Conservation (phyloP, 768 basidiomycete genomes). For the Rhodotorula paludigena region DNA sequence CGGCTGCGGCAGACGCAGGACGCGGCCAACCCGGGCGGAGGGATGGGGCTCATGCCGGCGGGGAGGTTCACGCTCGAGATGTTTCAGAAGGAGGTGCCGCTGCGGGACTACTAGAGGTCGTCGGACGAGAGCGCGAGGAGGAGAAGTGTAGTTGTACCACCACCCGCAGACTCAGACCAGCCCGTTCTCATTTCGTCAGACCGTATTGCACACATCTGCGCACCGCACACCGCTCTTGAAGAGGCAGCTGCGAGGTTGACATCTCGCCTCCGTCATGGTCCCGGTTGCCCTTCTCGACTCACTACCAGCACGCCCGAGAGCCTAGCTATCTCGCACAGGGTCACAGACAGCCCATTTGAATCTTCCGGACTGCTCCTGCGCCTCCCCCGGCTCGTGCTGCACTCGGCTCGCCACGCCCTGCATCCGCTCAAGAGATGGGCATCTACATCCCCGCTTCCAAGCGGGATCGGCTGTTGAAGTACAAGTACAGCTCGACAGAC, state of each 20-base stretch:
- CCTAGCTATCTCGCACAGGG: no score
- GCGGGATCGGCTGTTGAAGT: conserved; percentile 37
- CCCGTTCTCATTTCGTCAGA: no score
- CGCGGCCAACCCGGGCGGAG: conserved; percentile 16
- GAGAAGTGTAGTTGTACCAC: no score
- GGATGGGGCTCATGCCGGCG: conserved; percentile 20
- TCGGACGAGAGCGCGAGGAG: no score
- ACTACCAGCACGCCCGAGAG: no score
- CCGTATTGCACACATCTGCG: no score
- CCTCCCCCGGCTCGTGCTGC: neutral
- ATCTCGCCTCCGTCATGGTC: no score
- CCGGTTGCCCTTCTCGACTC: no score
- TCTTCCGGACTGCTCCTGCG: neutral
- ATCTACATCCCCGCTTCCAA: conserved; percentile 36
- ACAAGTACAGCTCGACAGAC: conserved; percentile 38
- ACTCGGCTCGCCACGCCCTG: neutral
- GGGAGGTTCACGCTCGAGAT: conserved; percentile 23
- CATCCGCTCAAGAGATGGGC: conserved; percentile 13
- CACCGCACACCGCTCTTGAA: no score
- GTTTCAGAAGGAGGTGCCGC: conserved; percentile 19
- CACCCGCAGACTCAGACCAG: no score
- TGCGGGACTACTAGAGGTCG: conserved; percentile 13
- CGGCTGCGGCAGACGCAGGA: conserved; percentile 12
- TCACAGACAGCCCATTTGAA: neutral
- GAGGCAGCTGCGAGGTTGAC: no score